Conservation (phyloP, 768 basidiomycete genomes). For the Favolaschia claudopus region DNA sequence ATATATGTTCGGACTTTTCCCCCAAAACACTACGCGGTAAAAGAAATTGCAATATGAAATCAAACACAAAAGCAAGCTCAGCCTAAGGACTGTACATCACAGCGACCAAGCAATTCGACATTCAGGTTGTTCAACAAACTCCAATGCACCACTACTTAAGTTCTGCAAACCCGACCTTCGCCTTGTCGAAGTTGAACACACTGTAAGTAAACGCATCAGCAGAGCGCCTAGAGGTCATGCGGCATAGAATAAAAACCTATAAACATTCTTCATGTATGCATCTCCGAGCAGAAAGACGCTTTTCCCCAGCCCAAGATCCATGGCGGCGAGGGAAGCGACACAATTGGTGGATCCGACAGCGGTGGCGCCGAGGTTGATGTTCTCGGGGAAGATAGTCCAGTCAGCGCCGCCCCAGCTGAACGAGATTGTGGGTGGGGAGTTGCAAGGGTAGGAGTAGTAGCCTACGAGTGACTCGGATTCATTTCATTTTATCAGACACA, state of each 20-base stretch:
- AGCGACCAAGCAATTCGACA: no score
- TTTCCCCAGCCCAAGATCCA: slow-evolving; percentile 36
- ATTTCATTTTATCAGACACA: no score
- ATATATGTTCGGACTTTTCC: no score
- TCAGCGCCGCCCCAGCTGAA: slow-evolving; percentile 46
- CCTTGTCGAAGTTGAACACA: slow-evolving; percentile 45
- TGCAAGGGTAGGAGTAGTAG: slow-evolving; percentile 30
- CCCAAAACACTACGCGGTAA: no score
- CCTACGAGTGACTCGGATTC: not conserved
- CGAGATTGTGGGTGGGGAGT: slow-evolving; percentile 32
- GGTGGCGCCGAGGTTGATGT: slow-evolving; percentile 46
- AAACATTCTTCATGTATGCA: slow-evolving; percentile 1
- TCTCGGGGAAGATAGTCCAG: slow-evolving; percentile 52
- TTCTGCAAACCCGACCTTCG: slow-evolving; percentile 46
- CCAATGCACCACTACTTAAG: not conserved
- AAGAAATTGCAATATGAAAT: not conserved
- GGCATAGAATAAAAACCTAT: not conserved
- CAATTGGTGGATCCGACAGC: slow-evolving; percentile 54
- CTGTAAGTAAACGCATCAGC: slow-evolving; percentile 40
- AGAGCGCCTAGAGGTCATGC: not conserved
- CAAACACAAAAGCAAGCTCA: no score
- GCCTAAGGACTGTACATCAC: no score
- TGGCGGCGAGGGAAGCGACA: slow-evolving; percentile 59
- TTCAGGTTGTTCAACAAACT: no score
- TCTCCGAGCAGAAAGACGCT: slow-evolving; percentile 45